Evolutionary conservation across 2,329 filamentous ascomycete species (phyloP).

Genomic region (Monilinia aucupariae): DNA sequence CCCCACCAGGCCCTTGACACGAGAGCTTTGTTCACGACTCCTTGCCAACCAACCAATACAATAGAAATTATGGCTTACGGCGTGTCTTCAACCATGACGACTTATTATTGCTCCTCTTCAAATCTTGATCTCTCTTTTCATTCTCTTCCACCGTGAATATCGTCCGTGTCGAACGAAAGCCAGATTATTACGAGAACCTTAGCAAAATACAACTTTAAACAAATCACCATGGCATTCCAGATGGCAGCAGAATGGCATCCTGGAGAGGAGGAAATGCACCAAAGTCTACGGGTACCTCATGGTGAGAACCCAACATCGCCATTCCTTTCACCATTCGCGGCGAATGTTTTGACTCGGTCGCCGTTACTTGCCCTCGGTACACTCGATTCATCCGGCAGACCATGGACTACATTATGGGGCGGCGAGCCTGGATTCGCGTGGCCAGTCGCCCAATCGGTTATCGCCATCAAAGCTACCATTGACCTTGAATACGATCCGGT

Average conservation of each 20-base stretch:
- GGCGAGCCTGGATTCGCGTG: constrained; percentile 62
- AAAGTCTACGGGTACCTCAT: constrained; percentile 52
- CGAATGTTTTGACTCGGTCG: constrained; percentile 52
- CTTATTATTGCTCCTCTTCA: not conserved
- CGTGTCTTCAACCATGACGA: not conserved
- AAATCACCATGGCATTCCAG: constrained; percentile 10
- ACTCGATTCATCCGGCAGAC: constrained; percentile 56
- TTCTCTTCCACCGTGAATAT: not conserved
- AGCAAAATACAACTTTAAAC: not conserved
- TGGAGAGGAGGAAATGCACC: constrained; percentile 61
- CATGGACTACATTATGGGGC: constrained; percentile 76
- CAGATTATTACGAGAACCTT: not conserved
- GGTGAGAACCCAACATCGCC: constrained; percentile 60
- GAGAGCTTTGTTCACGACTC: not conserved
- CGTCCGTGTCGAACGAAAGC: not conserved
- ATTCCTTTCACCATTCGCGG: constrained; percentile 57
- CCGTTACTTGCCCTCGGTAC: constrained; percentile 69
- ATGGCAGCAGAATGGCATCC: constrained; percentile 40
- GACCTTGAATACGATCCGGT: constrained; percentile 64
- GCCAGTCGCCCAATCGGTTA: constrained; percentile 53
- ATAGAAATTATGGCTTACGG: not conserved
- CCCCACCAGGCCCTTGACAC: constrained; percentile 4
- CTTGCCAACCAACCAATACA: not conserved
- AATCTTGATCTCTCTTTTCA: not conserved
- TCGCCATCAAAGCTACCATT: constrained; percentile 58